Conservation (phyloP, 805 yeast species). For the Starmerella bombicola region DNA sequence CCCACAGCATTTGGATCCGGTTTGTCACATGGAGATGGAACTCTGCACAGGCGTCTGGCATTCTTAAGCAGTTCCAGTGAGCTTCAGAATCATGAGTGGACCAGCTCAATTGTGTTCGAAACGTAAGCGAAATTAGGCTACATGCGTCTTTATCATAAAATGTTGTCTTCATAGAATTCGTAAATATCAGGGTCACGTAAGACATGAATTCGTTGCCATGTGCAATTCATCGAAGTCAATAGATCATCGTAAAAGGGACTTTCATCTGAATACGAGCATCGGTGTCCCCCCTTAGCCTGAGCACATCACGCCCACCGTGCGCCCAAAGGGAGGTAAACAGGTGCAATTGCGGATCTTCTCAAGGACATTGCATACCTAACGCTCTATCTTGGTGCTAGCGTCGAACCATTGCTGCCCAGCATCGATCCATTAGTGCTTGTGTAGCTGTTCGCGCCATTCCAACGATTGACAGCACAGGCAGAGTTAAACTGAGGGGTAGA, state of each 20-base stretch:
- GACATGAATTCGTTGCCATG: not conserved
- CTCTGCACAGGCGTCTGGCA: not conserved
- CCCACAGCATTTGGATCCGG: conserved; percentile 26
- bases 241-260: no score
- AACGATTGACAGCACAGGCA: conserved; percentile 10
- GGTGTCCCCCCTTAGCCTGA: no score
- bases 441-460: conserved; percentile 11
- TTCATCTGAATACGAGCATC: no score
- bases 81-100: not conserved
- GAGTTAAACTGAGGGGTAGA: not conserved
- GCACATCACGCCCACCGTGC: no score
- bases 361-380: no score
- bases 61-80: not conserved
- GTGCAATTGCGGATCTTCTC: no score
- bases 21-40: conserved; percentile 20
- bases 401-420: not conserved
- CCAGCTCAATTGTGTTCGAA: not conserved
- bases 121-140: not conserved
- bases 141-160: conserved; percentile 1
- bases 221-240: not conserved
- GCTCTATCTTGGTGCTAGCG: conserved; percentile 1
- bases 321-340: no score
- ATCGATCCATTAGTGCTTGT: not conserved
- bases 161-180: conserved; percentile 1
- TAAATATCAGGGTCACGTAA: conserved; percentile 4